These are phyloP conservation scores for Phytophthora kernoviae DNA, from an alignment of 352 stramenopile genomes.

Conservation along the genomic window DNA sequence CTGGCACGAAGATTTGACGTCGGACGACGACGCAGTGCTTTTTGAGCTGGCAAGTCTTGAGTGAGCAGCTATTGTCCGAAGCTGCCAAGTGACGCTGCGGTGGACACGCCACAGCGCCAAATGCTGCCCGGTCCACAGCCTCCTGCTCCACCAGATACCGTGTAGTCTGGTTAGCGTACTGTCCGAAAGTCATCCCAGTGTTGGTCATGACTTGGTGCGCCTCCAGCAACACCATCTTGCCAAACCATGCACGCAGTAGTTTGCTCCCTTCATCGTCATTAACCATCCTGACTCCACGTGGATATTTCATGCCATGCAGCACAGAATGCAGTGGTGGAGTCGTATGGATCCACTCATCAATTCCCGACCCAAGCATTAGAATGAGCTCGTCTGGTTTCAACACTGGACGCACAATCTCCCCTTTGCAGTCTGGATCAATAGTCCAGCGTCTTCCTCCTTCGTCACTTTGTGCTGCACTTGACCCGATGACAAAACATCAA, in stretches of 20 bases:
- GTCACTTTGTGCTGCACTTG: slow-evolving; percentile 49
- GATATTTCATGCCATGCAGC: slow-evolving; percentile 78
- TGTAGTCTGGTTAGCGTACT: slow-evolving; percentile 60
- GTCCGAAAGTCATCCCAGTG: slow-evolving; percentile 55
- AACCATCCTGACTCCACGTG: slow-evolving; percentile 45
- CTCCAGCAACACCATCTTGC: slow-evolving; percentile 67
- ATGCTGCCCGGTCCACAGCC: slow-evolving; percentile 31
- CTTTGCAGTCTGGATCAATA: slow-evolving; percentile 66
- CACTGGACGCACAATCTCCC: slow-evolving; percentile 63
- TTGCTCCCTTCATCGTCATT: slow-evolving; percentile 35
- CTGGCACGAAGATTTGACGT: slow-evolving; percentile 50
- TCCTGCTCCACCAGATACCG: slow-evolving; percentile 52
- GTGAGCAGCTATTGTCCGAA: slow-evolving; percentile 54
- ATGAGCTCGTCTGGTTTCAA: slow-evolving; percentile 74
- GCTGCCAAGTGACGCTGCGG: slow-evolving; percentile 46
- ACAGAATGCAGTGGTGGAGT: slow-evolving; percentile 59
- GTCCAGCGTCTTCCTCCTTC: slow-evolving; percentile 59
- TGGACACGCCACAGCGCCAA: slow-evolving; percentile 53
- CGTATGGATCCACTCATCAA: slow-evolving; percentile 74
- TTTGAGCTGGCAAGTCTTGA: slow-evolving; percentile 51
- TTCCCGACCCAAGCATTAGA: slow-evolving; percentile 80
- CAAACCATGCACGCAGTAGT: slow-evolving; percentile 67
- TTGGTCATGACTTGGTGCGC: slow-evolving; percentile 54
- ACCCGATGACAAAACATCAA: slow-evolving; percentile 51
- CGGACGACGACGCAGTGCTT: slow-evolving; percentile 24